A percentile compares a stretch with the other conserved stretches of the same genome.
These are phyloP conservation scores for Rickenella mellea DNA, from an alignment of 768 basidiomycete species.

Conservation along the genomic window DNA sequence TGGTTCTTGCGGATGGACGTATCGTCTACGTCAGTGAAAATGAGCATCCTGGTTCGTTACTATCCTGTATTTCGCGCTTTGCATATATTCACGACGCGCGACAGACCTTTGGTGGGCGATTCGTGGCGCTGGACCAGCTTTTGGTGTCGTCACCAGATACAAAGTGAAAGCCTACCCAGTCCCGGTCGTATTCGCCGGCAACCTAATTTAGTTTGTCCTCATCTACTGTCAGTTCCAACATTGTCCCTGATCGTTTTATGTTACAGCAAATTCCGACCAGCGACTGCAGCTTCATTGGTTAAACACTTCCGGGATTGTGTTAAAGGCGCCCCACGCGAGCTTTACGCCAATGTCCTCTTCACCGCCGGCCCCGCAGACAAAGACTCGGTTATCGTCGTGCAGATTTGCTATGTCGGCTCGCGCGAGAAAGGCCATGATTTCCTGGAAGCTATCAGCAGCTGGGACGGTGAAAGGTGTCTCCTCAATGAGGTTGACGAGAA, in stretches of 20 bases:
- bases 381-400: constrained; percentile 82
- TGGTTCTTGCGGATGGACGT: constrained; percentile 85
- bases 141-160: constrained; percentile 85
- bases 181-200: constrained; percentile 87
- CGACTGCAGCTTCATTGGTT: constrained; percentile 82
- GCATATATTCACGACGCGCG: background rate
- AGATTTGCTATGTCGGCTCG: constrained; percentile 82
- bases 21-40: constrained; percentile 70
- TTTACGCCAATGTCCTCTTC: constrained; percentile 84
- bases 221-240: background rate
- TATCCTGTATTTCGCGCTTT: background rate
- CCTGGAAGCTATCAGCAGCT: constrained; percentile 75
- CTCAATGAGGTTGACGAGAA: constrained; percentile 89
- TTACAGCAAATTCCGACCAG: constrained; percentile 71
- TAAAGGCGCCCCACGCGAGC: constrained; percentile 77
- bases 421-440: constrained; percentile 67
- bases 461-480: constrained; percentile 81
- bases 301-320: constrained; percentile 90
- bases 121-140: constrained; percentile 72
- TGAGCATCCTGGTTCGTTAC: constrained; percentile 51
- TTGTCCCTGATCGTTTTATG: constrained; percentile 1
- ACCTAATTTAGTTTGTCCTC: constrained; percentile 73
- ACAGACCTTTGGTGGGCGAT: constrained; percentile 84
- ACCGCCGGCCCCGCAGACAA: constrained; percentile 82
- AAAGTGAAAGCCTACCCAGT: constrained; percentile 84